These are phyloP conservation scores for Colletotrichum tanaceti DNA, from an alignment of 2,329 filamentous ascomycete species.

Conservation along the genomic window DNA sequence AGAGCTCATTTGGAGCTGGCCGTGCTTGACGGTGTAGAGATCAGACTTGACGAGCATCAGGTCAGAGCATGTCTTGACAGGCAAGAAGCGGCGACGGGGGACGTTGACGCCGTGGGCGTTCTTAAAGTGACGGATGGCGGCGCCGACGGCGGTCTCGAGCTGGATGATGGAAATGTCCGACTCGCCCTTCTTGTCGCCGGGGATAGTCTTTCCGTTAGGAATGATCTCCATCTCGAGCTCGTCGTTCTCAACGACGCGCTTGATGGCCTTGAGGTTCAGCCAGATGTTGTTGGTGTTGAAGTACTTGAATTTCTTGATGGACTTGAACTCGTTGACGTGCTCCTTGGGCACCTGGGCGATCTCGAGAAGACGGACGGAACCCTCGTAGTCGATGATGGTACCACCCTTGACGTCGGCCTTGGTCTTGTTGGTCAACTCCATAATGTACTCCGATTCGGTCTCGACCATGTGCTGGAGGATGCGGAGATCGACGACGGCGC, in stretches of 20 bases:
- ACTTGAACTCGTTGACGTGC: slow-evolving; percentile 99
- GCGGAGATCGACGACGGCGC: slow-evolving; percentile 95
- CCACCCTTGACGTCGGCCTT: slow-evolving; percentile 99
- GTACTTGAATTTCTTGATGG: slow-evolving; percentile 99
- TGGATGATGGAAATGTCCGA: slow-evolving; percentile 97
- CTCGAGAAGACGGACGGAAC: slow-evolving; percentile 94
- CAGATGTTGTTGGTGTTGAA: slow-evolving; percentile 99
- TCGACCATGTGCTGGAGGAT: slow-evolving; percentile 99
- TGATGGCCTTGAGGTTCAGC: slow-evolving; percentile 97
- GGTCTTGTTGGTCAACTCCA: slow-evolving; percentile 99
- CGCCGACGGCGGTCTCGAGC: slow-evolving; percentile 98
- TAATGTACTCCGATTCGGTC: slow-evolving; percentile 97
- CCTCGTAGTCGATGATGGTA: slow-evolving; percentile 99
- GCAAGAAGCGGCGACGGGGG: slow-evolving; percentile 95
- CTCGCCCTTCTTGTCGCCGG: slow-evolving; percentile 99
- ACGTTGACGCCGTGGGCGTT: slow-evolving; percentile 99
- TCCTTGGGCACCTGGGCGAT: slow-evolving; percentile 99
- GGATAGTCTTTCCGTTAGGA: slow-evolving; percentile 98
- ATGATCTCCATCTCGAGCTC: slow-evolving; percentile 99
- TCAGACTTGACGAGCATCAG: slow-evolving; percentile 99
- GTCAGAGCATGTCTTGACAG: slow-evolving; percentile 99
- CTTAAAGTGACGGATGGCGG: slow-evolving; percentile 97
- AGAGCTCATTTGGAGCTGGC: slow-evolving; percentile 95
- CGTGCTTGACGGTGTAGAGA: slow-evolving; percentile 98
- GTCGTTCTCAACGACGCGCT: slow-evolving; percentile 98